Evolutionary conservation across 2,329 filamentous ascomycete species (phyloP), one percentile per base, ranked within the genome.

Genomic region (Lachnellula cervina): DNA sequence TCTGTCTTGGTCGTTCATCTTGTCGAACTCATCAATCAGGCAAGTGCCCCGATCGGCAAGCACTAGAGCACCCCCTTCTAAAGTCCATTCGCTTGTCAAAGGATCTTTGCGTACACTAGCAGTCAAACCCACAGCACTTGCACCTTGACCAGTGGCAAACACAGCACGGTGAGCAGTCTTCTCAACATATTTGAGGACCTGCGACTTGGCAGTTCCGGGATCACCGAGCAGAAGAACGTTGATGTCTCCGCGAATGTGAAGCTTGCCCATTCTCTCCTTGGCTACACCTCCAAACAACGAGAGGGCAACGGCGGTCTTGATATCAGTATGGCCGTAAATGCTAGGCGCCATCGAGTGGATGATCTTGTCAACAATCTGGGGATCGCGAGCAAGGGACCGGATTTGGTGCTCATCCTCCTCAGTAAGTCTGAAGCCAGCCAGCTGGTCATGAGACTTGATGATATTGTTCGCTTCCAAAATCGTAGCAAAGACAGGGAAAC

Each of bases 1-100:
- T 62, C 94, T 85, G 72, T 99, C 94, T 70, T 97, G 91, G 71
- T 99, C 94, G 71, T 97, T 97, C 94, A 99, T 99, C 80, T 99
- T 99, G 81, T 99, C 94, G 67, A 99, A 99, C 74, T 99, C 94
- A 67, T 99, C 94, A 60, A 99, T 99, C 32, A 99, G 79, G 68
- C 94, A 97, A 16, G 90, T 96, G 42, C 94, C 94, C 62, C 90
- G 88, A 71, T 99, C 94, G 16, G 94, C 94, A 54, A 99, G 83
- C 67, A 99, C 94, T 11, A 99, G 80, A 4, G 94, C 94, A 69
- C 94, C 94, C 60, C 94, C 94, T 75, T 99, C 94, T 2, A 99
- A 78, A 5, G 94, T 97, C 93, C 94, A 99, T 74, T 99, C 94
- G 71, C 88, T 89, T 2, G 94, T 99, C 69, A 97, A 78, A 5